Evolutionary conservation across 2,329 filamentous ascomycete species (phyloP), one percentile per base, ranked within the genome.

Genomic region (Penicillium sp.): DNA sequence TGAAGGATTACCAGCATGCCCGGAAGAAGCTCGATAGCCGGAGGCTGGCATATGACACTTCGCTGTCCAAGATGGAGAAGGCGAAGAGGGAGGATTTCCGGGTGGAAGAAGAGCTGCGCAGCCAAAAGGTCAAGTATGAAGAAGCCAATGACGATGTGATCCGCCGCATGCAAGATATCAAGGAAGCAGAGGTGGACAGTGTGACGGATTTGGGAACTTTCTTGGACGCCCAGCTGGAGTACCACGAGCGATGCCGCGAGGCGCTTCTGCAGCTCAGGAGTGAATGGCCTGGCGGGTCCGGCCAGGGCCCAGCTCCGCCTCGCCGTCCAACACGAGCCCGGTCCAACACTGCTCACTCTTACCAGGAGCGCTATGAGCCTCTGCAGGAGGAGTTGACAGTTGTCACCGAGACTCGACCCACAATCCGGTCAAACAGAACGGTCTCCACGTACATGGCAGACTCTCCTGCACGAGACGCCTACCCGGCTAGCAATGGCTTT

Each of bases 1-100:
- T 98, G 92, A 97, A 96, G 77, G 95, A 98, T 74, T 98, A 97
- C 72, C 93, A 97, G 90, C 84, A 86, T 67, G 88, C 94, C 55
- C 90, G 94, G 74, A 97, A 95, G 86, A 97, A 96, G 86, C 89
- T 98, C 67, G 95, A 98, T 76, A 91, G 84, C 72, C 89, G 94
- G 61, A 88, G 94, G 63, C 84, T 98, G 61, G 93, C 93, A 65
- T 97, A 96, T 77, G 94, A 98, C 76, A 90, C 94, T 37, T 93
- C 91, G 64, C 88, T 92, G 53, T 87, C 88, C 66, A 97, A 97
- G 82, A 89, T 97, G 87, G 89, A 96, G 73, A 97, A 97, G 79
- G 89, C 90, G 26, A 96, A 96, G 82, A 92, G 90, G 72, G 94
- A 98, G 73, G 94, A 98, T 76, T 96, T 95, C 81, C 86, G 92